Evolutionary conservation across 2,329 filamentous ascomycete genomes (phyloP).

Genomic region (Cordyceps cicadae): DNA sequence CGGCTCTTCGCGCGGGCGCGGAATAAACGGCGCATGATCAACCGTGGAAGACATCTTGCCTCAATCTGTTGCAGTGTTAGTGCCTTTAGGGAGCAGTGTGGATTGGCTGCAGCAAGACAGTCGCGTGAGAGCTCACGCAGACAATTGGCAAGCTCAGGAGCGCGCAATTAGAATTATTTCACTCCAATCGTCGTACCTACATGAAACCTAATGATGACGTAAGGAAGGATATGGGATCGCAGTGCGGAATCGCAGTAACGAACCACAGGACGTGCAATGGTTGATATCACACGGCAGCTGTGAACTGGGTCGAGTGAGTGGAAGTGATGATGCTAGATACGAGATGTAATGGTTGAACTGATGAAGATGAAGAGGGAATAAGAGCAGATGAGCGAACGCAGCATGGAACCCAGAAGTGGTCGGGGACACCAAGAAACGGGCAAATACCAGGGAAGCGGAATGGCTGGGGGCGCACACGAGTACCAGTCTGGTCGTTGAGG

Average conservation of each 20-base stretch:
- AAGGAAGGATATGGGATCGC: background rate
- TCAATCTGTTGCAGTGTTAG: background rate
- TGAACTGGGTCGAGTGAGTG: background rate
- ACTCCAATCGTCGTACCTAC: background rate
- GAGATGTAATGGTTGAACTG: background rate
- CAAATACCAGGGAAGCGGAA: background rate
- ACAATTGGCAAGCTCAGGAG: background rate
- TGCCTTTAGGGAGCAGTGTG: background rate
- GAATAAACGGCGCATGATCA: conserved; percentile 1
- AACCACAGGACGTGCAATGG: background rate
- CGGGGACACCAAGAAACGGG: background rate
- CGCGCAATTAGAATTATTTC: background rate
- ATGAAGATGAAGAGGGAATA: background rate
- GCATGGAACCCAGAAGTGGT: background rate
- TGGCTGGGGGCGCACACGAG: background rate
- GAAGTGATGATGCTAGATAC: background rate
- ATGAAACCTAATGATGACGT: background rate
- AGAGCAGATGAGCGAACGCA: background rate
- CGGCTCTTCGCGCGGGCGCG: background rate
- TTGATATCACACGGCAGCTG: background rate
- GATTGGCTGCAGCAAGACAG: background rate
- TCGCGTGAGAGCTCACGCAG: background rate
- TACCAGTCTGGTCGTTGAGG: background rate
- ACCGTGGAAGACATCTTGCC: conserved; percentile 1
- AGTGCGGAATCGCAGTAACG: background rate